Evolutionary conservation across 2,329 filamentous ascomycete species (phyloP).

Genomic region (Sphaerulina musiva): DNA sequence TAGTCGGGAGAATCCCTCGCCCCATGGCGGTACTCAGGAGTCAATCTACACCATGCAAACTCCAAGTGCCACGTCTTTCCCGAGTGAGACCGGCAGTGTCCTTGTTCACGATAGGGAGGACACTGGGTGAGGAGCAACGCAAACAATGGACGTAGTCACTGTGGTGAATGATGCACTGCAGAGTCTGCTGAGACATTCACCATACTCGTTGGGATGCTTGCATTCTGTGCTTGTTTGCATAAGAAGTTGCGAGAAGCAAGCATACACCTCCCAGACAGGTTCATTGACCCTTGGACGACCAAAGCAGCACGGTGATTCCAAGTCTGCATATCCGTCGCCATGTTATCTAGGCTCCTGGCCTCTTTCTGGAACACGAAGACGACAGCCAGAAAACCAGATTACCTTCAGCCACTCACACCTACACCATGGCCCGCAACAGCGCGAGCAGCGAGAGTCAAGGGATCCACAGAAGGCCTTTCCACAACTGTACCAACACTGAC

Average conservation of each 20-base stretch:
- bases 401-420: background rate
- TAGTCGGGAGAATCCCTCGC: slow-evolving; percentile 2
- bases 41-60: slow-evolving; percentile 13
- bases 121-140: slow-evolving; percentile 2
- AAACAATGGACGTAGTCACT: background rate
- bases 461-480: too few species aligned
- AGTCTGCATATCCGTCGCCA: background rate
- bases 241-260: background rate
- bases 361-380: background rate
- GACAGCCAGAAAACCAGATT: background rate
- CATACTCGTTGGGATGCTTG: background rate
- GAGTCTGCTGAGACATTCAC: background rate
- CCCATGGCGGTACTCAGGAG: background rate
- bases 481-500: background rate
- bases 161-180: background rate
- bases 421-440: background rate
- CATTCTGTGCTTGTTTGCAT: background rate
- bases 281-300: background rate
- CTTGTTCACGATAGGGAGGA: slow-evolving; percentile 17
- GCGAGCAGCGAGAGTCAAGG: background rate
- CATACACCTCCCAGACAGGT: background rate
- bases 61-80: slow-evolving; percentile 19
- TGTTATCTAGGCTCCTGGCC: background rate
- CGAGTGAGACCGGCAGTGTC: slow-evolving; percentile 28
- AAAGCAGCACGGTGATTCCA: background rate